Evolutionary conservation across 1,139 yeast species (phyloP).

Genomic region (Zygoascus hellenicus): DNA sequence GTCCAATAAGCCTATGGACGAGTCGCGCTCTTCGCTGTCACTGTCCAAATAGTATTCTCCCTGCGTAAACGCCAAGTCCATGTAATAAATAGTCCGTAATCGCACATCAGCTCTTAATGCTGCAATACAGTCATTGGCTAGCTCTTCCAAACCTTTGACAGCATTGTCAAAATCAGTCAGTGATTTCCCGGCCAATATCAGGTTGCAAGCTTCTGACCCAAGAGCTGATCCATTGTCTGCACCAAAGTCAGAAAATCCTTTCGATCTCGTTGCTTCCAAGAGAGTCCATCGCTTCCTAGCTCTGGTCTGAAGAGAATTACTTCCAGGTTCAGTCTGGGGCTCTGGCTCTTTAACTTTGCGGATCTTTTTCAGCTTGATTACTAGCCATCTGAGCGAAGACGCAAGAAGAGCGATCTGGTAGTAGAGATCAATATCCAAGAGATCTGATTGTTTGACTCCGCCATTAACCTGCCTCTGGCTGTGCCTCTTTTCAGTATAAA

Average conservation of each 20-base stretch:
- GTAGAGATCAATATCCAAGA: conserved; percentile 23
- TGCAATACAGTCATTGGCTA: conserved; percentile 47
- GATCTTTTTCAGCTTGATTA: conserved; percentile 20
- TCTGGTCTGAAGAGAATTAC: conserved; percentile 17
- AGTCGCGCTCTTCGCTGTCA: conserved; percentile 62
- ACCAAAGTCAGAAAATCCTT: conserved; percentile 10
- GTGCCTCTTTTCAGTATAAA: conserved; percentile 17
- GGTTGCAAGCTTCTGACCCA: conserved; percentile 14
- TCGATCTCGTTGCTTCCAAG: conserved; percentile 23
- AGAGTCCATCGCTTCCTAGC: conserved; percentile 31
- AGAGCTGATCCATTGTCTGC: background rate
- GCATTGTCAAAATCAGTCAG: conserved; percentile 45
- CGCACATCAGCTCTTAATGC: conserved; percentile 63
- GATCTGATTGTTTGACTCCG: conserved; percentile 17
- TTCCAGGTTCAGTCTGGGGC: conserved; percentile 11
- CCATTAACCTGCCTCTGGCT: conserved; percentile 12
- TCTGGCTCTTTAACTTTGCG: conserved; percentile 19
- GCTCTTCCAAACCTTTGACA: conserved; percentile 41
- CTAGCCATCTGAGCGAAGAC: conserved; percentile 27
- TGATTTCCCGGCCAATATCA: conserved; percentile 36
- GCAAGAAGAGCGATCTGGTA: conserved; percentile 23
- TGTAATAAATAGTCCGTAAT: conserved; percentile 54
- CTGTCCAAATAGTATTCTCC: conserved; percentile 39
- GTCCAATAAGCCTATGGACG: conserved; percentile 53
- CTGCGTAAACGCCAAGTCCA: conserved; percentile 42